Evolutionary conservation across 208 protist genomes (phyloP), one percentile per base, ranked within the genome.

Genomic region (Crithidia fasciculata): DNA sequence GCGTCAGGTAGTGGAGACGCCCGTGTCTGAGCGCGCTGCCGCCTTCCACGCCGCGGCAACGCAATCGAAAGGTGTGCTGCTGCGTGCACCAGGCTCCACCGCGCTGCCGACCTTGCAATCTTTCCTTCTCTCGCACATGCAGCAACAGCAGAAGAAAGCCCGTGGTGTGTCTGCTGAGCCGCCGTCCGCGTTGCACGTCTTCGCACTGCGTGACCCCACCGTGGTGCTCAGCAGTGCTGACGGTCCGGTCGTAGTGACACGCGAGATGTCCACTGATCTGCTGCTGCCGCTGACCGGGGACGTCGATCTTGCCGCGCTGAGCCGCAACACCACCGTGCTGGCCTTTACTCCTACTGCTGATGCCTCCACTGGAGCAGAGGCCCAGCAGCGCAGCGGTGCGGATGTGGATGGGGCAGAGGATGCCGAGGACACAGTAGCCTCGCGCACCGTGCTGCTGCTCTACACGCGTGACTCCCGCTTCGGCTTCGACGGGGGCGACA

Each of bases 401-500:
- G 28, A 28, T 28, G 28, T 2, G 1, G 1, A 28, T 28, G 28
- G 28, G 28, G 28, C 28, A 28, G 28, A 28, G 28, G 28, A 28
- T 28, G 28, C 28, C 28, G 28, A 28, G 28, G 28, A 28, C 28
- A 28, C 28, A 28, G 54, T 39, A 15, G 41, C 52, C n/a, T 13
- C 40, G 13, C 71, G 62, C 54, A 69, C 71, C 19, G 16, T 77
- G 0, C 50, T 77, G 44, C 63, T 77, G 39, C 72, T 77, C n/a
- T 77, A 66, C 64, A 57, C 72, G 0, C 54, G 40, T 10, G 72
- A 77, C 16, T 3, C 62, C 8, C 40, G 56, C 54, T 77, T 77
- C 19, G 72, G 72, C 8, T 44, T 69, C 18, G 72, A 60, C 19
- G 55, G 63, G 7, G 43, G 53, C 9, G 56, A 61, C 5, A 53